Evolutionary conservation across 1,139 yeast species (phyloP).

Genomic region (Nakaseomyces nivariensis): DNA sequence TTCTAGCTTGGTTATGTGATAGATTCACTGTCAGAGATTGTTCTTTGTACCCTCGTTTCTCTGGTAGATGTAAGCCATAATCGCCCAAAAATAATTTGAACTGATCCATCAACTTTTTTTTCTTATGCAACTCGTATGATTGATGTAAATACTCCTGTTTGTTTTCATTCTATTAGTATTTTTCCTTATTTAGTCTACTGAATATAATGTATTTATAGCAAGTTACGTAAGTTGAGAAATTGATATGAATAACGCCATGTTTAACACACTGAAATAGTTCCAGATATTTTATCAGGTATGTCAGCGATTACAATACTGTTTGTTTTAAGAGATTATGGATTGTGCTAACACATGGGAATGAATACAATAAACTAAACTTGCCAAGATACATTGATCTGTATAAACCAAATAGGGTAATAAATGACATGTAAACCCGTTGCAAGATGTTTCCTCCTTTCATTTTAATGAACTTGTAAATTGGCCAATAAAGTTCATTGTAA

Average conservation of each 20-base stretch:
- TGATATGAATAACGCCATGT: background rate
- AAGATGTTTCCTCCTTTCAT: slow-evolving; percentile 15
- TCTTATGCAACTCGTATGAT: background rate
- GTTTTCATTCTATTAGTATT: background rate
- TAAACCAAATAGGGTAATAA: background rate
- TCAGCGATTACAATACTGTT: background rate
- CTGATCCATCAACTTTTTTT: background rate
- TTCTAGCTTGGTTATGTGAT: slow-evolving; percentile 95
- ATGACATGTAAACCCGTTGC: background rate
- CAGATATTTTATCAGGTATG: too few species aligned
- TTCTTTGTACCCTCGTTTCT: slow-evolving; percentile 92
- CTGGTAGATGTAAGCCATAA: slow-evolving; percentile 95
- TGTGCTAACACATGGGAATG: background rate
- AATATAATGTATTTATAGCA: background rate
- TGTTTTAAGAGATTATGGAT: background rate
- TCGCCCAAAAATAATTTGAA: background rate
- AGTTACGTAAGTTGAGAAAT: background rate
- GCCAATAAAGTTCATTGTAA: slow-evolving; percentile 16
- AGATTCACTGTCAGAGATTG: slow-evolving; percentile 97
- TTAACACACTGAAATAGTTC: background rate
- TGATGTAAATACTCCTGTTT: background rate
- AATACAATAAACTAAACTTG: background rate
- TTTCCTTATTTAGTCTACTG: background rate
- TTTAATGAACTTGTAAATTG: slow-evolving; percentile 21
- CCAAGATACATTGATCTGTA: slow-evolving; percentile 2